These are phyloP conservation scores for Starmerella cellae DNA, from an alignment of 805 yeast genomes.

Conservation along the genomic window DNA sequence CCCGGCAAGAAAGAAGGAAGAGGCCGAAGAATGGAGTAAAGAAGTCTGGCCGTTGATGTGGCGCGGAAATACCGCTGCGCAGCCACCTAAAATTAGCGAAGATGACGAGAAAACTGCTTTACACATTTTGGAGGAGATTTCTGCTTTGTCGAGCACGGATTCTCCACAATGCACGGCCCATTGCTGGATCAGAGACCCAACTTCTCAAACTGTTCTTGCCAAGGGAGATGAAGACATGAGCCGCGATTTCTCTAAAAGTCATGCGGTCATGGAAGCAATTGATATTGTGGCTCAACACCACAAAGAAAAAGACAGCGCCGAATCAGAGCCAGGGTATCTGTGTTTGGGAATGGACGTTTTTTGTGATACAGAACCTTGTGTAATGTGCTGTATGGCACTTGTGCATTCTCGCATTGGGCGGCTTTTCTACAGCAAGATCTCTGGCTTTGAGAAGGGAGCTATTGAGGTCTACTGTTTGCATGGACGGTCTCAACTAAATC, in stretches of 20 bases:
- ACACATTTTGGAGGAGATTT: slow-evolving; percentile 11
- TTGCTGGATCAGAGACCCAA: slow-evolving; percentile 53
- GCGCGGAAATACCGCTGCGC: slow-evolving; percentile 68
- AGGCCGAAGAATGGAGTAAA: slow-evolving; percentile 50
- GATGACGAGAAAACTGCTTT: slow-evolving; percentile 33
- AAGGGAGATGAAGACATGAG: slow-evolving; percentile 28
- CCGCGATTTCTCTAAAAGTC: slow-evolving; percentile 42
- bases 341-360: slow-evolving; percentile 68
- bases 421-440: slow-evolving; percentile 42
- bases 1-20: slow-evolving; percentile 61
- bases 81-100: slow-evolving; percentile 34
- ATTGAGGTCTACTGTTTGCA: slow-evolving; percentile 56
- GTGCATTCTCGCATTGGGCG: slow-evolving; percentile 76
- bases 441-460: slow-evolving; percentile 42
- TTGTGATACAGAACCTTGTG: slow-evolving; percentile 90
- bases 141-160: slow-evolving; percentile 31
- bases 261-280: slow-evolving; percentile 65
- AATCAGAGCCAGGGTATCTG: slow-evolving; percentile 48
- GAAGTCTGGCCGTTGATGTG: slow-evolving; percentile 78
- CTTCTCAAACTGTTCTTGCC: slow-evolving; percentile 31
- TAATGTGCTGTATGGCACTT: slow-evolving; percentile 93
- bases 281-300: slow-evolving; percentile 41
- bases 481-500: slow-evolving; percentile 59
- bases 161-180: slow-evolving; percentile 27
- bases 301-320: slow-evolving; percentile 21